Percentiles rank a stretch among this genome's conserved stretches.
These are phyloP conservation scores for Pichia sp. DNA, from an alignment of 1,139 yeast genomes.

Conservation along the genomic window DNA sequence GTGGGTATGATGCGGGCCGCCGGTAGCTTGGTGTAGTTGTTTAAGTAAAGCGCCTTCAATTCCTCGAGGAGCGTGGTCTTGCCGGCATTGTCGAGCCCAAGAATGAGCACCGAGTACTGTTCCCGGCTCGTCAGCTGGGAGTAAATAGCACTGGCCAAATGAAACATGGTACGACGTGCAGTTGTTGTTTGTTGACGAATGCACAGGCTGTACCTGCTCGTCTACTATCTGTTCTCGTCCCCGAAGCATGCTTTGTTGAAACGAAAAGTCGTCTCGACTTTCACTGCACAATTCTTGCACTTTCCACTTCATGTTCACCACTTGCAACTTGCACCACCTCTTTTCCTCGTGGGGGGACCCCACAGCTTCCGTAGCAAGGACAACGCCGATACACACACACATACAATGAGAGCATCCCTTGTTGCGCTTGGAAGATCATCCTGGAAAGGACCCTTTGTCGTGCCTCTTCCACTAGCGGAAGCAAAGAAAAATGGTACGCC, in stretches of 20 bases:
- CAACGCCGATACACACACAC: too few species aligned
- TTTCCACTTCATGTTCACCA: too few species aligned
- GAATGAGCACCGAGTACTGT: constrained; percentile 67
- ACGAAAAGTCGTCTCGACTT: too few species aligned
- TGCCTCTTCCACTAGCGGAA: constrained; percentile 83
- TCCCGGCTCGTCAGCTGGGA: constrained; percentile 49
- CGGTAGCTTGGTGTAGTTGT: constrained; percentile 34
- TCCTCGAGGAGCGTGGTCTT: constrained; percentile 77
- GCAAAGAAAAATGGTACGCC: constrained; percentile 79
- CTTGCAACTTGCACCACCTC: too few species aligned
- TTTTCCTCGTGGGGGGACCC: too few species aligned
- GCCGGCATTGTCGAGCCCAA: constrained; percentile 95
- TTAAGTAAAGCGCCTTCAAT: constrained; percentile 44
- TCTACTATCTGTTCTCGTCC: too few species aligned
- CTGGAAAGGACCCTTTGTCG: constrained; percentile 92
- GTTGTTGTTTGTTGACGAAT: too few species aligned
- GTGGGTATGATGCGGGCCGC: constrained; percentile 57
- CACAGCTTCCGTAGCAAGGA: too few species aligned
- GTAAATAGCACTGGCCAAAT: constrained; percentile 54
- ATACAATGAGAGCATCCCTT: constrained; percentile 51
- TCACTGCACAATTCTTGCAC: too few species aligned
- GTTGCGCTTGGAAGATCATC: constrained; percentile 60
- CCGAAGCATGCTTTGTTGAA: too few species aligned
- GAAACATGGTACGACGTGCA: constrained; percentile 50
- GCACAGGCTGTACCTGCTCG: too few species aligned